phyloP scores from a whole-genome alignment of 305 asterid species.

The Solanum aculeatissimum region DNA sequence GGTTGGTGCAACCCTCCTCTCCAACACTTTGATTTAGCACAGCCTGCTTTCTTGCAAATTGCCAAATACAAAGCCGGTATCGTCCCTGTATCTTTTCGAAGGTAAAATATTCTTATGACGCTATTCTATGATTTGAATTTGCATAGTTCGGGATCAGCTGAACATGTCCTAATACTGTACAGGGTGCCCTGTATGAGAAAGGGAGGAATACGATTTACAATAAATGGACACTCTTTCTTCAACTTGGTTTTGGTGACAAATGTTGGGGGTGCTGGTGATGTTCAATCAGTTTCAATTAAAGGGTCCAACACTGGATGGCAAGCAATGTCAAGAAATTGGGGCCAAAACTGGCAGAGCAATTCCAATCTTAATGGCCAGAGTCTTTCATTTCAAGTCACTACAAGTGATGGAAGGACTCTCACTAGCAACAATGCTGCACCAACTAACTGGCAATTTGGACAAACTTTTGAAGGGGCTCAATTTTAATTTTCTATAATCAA shows the following conservation, averaged over 20 bases:
- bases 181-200: conserved; percentile 71
- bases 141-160: not conserved
- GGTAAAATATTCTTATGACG: conserved; percentile 19
- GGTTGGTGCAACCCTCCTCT: conserved; percentile 96
- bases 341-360: conserved; percentile 90
- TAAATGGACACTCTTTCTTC: conserved; percentile 79
- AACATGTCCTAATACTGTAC: not conserved
- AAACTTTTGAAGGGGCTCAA: conserved; percentile 44
- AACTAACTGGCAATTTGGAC: conserved; percentile 63
- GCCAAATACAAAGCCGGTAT: conserved; percentile 73
- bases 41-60: conserved; percentile 69
- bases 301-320: conserved; percentile 76
- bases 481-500: not conserved
- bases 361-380: conserved; percentile 50
- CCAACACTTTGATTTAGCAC: conserved; percentile 69
- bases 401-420: conserved; percentile 60
- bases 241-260: conserved; percentile 67
- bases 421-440: conserved; percentile 49
- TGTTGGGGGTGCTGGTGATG: conserved; percentile 79
- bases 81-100: conserved; percentile 55
- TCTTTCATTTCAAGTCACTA: conserved; percentile 58
- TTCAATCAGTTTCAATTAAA: conserved; percentile 50
- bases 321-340: conserved; percentile 78
- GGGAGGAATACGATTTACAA: conserved; percentile 73
- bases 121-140: not conserved